Evolutionary conservation across 148 eudicot species (phyloP).

Genomic region (Chenopodium quinoa): DNA sequence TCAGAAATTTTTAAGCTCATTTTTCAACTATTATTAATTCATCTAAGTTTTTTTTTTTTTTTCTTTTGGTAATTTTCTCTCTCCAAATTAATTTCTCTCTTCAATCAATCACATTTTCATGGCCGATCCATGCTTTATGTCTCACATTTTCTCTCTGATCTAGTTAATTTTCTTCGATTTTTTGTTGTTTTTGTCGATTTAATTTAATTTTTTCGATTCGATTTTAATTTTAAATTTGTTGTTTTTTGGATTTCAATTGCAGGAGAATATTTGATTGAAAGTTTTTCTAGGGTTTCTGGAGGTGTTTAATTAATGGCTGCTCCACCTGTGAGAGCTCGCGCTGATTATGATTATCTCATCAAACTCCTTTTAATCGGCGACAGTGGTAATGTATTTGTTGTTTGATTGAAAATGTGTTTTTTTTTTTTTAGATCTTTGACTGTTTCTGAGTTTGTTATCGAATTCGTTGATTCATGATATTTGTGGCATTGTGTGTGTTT

Average conservation of each 20-base stretch:
- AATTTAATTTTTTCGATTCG: constrained; percentile 17
- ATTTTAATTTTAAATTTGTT: constrained; percentile 14
- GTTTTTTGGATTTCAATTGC: neutral
- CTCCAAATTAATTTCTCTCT: constrained; percentile 1
- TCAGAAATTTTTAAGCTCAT: constrained; percentile 3
- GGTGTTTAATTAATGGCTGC: constrained; percentile 65
- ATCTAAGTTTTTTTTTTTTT: neutral
- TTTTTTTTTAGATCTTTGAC: constrained; percentile 18
- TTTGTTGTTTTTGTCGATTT: neutral
- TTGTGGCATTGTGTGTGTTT: neutral
- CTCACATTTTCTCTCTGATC: constrained; percentile 20
- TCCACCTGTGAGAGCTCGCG: constrained; percentile 92
- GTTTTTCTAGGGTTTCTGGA: constrained; percentile 25
- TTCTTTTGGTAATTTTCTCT: constrained; percentile 4
- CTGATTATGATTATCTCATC: constrained; percentile 90
- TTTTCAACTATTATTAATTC: neutral
- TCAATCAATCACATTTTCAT: neutral
- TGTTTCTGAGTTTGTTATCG: neutral
- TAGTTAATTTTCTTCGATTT: constrained; percentile 1
- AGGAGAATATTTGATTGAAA: constrained; percentile 6
- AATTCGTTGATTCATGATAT: neutral
- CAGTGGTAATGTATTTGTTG: constrained; percentile 51
- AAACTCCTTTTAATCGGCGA: constrained; percentile 92
- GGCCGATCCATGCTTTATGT: constrained; percentile 11
- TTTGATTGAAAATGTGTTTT: neutral